Evolutionary conservation across 176 grass and related monocot species (phyloP).

Genomic region (Aegilops sharonensis): DNA sequence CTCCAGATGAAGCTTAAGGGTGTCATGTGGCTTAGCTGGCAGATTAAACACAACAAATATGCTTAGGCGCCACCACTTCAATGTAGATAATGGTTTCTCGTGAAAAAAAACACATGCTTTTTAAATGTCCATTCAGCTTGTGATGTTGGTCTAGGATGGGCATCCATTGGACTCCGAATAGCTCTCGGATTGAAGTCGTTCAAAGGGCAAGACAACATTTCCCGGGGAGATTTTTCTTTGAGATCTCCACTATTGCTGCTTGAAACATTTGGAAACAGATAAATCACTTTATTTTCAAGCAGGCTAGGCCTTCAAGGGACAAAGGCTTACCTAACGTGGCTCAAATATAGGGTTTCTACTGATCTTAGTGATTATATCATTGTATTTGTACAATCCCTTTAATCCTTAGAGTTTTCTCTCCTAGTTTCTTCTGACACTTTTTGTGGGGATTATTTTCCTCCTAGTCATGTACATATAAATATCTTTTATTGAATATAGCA

Average conservation of each 20-base stretch:
- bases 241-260: no score
- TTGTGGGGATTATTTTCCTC: no score
- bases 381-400: no score
- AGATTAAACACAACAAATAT: no score
- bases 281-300: no score
- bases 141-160: neutral
- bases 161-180: neutral
- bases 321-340: neutral
- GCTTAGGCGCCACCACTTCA: neutral
- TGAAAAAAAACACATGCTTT: neutral
- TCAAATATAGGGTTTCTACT: neutral
- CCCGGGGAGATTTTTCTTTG: no score
- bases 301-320: neutral
- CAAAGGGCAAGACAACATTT: neutral
- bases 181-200: neutral
- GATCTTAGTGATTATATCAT: no score
- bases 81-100: neutral
- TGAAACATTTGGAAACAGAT: no score
- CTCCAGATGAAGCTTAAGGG: neutral
- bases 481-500: no score
- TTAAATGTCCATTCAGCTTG: neutral
- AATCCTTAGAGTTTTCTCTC: no score
- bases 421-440: no score
- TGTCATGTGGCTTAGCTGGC: neutral
- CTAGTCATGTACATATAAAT: no score